Conservation (phyloP, 2,329 filamentous ascomycete genomes). For the Aotearoamyces nothofagi region DNA sequence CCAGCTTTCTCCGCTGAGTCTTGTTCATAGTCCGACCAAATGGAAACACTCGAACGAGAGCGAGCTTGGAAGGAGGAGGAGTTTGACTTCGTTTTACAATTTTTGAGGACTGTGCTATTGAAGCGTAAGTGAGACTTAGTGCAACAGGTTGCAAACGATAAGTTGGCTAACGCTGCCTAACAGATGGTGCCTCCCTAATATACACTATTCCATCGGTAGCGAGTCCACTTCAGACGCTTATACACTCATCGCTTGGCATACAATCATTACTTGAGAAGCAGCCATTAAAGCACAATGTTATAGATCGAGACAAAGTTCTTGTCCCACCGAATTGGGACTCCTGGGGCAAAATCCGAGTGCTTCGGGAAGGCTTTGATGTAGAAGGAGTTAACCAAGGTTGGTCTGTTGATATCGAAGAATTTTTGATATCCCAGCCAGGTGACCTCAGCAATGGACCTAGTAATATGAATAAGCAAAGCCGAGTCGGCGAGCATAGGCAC, state of each 20-base stretch:
- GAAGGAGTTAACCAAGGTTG: slow-evolving; percentile 75
- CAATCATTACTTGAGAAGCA: slow-evolving; percentile 68
- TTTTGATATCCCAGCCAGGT: slow-evolving; percentile 23
- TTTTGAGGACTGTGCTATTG: slow-evolving; percentile 74
- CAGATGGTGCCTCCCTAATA: slow-evolving; percentile 72
- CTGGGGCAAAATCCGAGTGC: slow-evolving; percentile 89
- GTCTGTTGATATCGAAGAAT: slow-evolving; percentile 65
- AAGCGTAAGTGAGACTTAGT: slow-evolving; percentile 46
- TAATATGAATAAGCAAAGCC: slow-evolving; percentile 5
- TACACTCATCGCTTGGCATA: slow-evolving; percentile 77
- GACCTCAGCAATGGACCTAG: slow-evolving; percentile 10
- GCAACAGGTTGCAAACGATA: slow-evolving; percentile 4
- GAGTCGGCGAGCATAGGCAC: slow-evolving; percentile 8
- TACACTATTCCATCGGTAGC: slow-evolving; percentile 67
- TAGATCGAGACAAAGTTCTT: slow-evolving; percentile 85
- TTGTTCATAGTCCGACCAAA: slow-evolving; percentile 8
- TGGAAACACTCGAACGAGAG: slow-evolving; percentile 79
- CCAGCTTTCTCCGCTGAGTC: slow-evolving; percentile 10
- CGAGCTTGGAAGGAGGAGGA: slow-evolving; percentile 91
- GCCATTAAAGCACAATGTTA: slow-evolving; percentile 76
- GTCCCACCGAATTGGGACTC: slow-evolving; percentile 97
- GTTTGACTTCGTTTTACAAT: slow-evolving; percentile 92
- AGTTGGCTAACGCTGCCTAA: slow-evolving; percentile 1
- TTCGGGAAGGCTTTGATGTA: slow-evolving; percentile 84
- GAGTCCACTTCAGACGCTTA: slow-evolving; percentile 62